Conservation (phyloP, 1,139 yeast species). For the Lodderomyces beijingensis region DNA sequence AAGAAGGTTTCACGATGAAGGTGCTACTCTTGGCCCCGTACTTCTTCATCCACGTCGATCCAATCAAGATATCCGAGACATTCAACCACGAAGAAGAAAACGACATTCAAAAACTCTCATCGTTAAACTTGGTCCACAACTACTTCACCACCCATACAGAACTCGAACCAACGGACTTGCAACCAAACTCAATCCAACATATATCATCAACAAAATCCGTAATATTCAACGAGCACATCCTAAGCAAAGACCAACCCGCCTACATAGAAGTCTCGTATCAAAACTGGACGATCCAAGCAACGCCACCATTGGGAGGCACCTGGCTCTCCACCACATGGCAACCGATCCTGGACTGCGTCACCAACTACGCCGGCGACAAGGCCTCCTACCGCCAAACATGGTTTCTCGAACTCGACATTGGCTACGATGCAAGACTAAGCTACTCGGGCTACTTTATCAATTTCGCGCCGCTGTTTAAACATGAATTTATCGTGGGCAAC, state of each 20-base stretch:
- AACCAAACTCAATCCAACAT: neutral
- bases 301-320: neutral
- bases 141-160: neutral
- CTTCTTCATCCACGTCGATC: too few relatives aligned
- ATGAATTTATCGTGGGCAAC: constrained; percentile 12
- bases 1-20: too few relatives aligned
- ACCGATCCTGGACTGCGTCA: constrained; percentile 11
- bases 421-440: constrained; percentile 14
- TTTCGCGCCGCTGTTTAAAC: constrained; percentile 14
- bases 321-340: constrained; percentile 1
- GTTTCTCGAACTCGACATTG: constrained; percentile 16
- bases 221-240: constrained; percentile 4
- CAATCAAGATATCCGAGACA: too few relatives aligned
- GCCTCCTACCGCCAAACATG: constrained; percentile 22
- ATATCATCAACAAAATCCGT: constrained; percentile 2
- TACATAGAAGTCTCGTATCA: constrained; percentile 4
- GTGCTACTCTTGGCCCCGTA: too few relatives aligned
- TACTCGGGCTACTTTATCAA: constrained; percentile 15
- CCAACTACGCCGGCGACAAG: constrained; percentile 10
- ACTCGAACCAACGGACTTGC: neutral
- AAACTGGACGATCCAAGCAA: neutral
- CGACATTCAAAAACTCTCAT: too few relatives aligned
- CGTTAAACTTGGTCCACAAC: neutral
- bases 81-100: too few relatives aligned
- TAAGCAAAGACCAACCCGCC: neutral